Percentiles rank a stretch among this genome's conserved stretches.
phyloP scores from a whole-genome alignment of 2,329 filamentous ascomycete genomes.

The Scedosporium minutisporum region DNA sequence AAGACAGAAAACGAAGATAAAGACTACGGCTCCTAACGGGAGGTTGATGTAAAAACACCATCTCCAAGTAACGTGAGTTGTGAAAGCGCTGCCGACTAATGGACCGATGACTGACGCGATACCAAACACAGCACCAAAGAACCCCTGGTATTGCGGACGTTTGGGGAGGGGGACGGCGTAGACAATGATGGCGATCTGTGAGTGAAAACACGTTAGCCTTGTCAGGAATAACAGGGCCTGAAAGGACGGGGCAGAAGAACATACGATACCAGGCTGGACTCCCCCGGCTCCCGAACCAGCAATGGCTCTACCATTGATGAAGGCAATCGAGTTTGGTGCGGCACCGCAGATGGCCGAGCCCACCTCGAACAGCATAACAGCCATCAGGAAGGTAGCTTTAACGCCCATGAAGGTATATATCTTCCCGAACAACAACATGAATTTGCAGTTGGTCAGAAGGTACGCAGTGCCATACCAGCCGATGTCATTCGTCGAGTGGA shows the following conservation, averaged over 20 bases:
- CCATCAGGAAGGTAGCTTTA: conserved; percentile 12
- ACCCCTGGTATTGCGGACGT: conserved; percentile 15
- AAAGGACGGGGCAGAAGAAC: not conserved
- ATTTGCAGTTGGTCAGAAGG: conserved; percentile 18
- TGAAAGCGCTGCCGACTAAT: conserved; percentile 18
- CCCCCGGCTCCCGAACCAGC: conserved; percentile 26
- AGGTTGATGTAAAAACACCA: conserved; percentile 10
- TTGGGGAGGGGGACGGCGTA: conserved; percentile 27
- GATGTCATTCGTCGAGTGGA: conserved; percentile 18
- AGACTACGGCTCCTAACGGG: conserved; percentile 22
- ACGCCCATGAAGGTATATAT: conserved; percentile 18
- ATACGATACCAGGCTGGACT: conserved; percentile 21
- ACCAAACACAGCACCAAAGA: conserved; percentile 31
- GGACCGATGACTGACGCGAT: conserved; percentile 22
- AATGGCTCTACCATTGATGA: conserved; percentile 27
- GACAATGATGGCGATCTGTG: conserved; percentile 13
- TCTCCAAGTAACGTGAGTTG: conserved; percentile 13
- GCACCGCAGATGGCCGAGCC: conserved; percentile 21
- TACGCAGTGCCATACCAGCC: conserved; percentile 22
- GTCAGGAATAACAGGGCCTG: not conserved
- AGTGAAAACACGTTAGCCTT: not conserved
- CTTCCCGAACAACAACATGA: conserved; percentile 20
- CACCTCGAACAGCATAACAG: conserved; percentile 15
- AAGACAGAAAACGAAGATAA: conserved; percentile 15
- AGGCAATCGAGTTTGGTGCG: conserved; percentile 20